Conservation (phyloP, 768 basidiomycete genomes). For the Lactarius sanguifluus region DNA sequence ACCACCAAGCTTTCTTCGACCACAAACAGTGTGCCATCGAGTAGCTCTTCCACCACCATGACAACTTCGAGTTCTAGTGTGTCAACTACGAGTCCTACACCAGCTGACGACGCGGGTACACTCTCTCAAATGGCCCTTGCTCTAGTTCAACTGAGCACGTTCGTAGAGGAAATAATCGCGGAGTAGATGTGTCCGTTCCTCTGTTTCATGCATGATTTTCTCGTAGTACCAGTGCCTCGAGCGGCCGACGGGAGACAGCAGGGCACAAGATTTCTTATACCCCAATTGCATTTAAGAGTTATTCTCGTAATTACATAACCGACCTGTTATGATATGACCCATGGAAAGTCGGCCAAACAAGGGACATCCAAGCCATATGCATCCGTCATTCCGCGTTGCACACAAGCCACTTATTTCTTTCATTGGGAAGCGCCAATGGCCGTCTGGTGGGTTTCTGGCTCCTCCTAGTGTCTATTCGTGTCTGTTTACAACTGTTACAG, state of each 20-base stretch:
- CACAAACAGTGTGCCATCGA: not conserved
- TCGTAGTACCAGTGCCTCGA: not conserved
- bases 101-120: not conserved
- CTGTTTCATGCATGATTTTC: not conserved
- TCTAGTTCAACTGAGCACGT: not conserved
- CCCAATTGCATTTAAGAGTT: not conserved
- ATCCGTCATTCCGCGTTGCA: conserved; percentile 24
- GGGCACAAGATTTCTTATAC: not conserved
- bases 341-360: not conserved
- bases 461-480: not conserved
- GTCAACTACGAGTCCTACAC: not conserved
- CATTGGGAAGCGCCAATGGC: conserved; percentile 31
- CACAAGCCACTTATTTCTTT: conserved; percentile 34
- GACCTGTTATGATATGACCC: not conserved
- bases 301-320: not conserved
- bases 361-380: conserved; percentile 11
- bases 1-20: not conserved
- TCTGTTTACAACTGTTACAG: conserved; percentile 29
- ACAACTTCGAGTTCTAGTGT: not conserved
- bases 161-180: not conserved
- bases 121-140: not conserved
- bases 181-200: not conserved
- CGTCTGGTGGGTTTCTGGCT: conserved; percentile 14
- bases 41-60: not conserved
- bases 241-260: not conserved